Evolutionary conservation across 2,329 filamentous ascomycete genomes (phyloP), one percentile per base, ranked within the genome.

Genomic region (Thermomyces lanuginosus): DNA sequence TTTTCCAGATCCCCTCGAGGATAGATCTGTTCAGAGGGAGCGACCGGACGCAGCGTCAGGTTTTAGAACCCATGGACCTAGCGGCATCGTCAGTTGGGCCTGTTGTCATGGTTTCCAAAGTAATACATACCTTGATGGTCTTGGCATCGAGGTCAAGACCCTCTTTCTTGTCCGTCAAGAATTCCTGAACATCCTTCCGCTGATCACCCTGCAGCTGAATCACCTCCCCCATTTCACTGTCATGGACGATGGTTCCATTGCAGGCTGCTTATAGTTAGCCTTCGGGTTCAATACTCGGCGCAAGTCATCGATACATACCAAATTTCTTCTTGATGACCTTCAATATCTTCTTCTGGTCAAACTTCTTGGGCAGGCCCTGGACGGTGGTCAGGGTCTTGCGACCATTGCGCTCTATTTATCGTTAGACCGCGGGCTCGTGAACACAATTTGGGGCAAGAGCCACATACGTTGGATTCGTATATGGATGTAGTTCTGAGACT

Each of bases 291-390:
- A n/a, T 13, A 20, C 11, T 12, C 2, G 19, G 8, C 8, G 5
- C 7, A 11, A 17, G 14, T 16, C 17, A 8, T 9, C 8, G 11
- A 10, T 27, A 53, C 72, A 37, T 69, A 83, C 77, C 78, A 53
- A 95, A 95, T 58, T 92, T 89, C 74, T 95, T 95, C 76, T 95
- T 95, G 69, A 95, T 92, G 62, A 92, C 84, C 69, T 93, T 93
- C 51, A 98, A 76, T 58, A 98, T 93, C 68, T 93, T 93, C 75
- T 93, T 95, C 63, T 89, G 83, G 64, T 93, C 86, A 55, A 93
- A 95, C 58, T 95, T 93, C 69, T 89, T 89, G 40, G 89, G 86
- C 51, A 98, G 76, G 63, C 89, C 89, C 72, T 95, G 86, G 52
- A 98, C 84, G 49, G 89, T 98, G 49, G 89, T 98, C 78, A 98